Conservation (phyloP, 441 rosid genomes). For the Raphanus hybrid region DNA sequence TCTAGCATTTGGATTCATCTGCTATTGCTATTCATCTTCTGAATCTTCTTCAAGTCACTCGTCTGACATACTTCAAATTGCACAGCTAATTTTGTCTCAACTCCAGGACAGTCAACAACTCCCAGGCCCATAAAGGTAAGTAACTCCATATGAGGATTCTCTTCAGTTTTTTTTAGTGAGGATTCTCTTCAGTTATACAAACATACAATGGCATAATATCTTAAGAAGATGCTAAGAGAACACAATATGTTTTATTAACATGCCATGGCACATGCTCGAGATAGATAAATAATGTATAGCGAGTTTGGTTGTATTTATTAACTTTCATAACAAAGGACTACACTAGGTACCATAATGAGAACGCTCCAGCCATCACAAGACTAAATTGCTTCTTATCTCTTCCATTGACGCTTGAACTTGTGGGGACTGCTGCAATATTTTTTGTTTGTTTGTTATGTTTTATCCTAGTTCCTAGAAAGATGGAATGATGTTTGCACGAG, state of each 20-base stretch:
- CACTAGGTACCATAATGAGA: slow-evolving; percentile 31
- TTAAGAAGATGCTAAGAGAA: not conserved
- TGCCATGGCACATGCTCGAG: not conserved
- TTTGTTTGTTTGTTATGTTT: not conserved
- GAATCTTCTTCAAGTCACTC: not conserved
- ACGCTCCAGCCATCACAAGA: slow-evolving; percentile 33
- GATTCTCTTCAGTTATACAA: not conserved
- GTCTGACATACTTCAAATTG: slow-evolving; percentile 75
- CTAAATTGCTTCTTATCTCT: slow-evolving; percentile 26
- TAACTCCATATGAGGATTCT: not conserved
- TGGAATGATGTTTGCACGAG: not conserved
- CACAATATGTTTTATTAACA: not conserved
- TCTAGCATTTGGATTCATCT: not conserved
- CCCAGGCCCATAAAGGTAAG: slow-evolving; percentile 10
- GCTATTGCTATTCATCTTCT: not conserved
- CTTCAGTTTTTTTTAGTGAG: not conserved
- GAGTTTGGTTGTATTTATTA: not conserved
- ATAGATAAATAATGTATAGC: not conserved
- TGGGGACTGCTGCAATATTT: slow-evolving; percentile 29
- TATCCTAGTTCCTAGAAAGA: slow-evolving; percentile 13
- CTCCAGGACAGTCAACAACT: slow-evolving; percentile 26
- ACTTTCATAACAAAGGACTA: slow-evolving; percentile 19
- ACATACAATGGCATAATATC: not conserved
- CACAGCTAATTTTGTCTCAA: slow-evolving; percentile 63
- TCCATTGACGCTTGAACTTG: slow-evolving; percentile 37